These are phyloP conservation scores for Rhododendron kiyosumense DNA, from an alignment of 148 eudicot species.

Conservation along the genomic window DNA sequence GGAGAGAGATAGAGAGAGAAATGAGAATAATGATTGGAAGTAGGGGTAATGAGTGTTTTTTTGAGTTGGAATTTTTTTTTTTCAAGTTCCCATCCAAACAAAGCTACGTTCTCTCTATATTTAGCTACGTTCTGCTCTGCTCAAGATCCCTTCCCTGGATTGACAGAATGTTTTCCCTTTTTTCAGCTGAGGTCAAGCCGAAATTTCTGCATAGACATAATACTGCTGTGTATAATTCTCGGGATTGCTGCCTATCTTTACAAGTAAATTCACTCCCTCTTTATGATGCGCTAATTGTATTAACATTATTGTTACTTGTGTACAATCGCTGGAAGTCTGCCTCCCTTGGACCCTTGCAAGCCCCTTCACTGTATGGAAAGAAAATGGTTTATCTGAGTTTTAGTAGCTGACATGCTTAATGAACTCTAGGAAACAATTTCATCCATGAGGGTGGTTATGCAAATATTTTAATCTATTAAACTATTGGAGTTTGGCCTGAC, in stretches of 20 bases:
- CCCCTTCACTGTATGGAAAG: background rate
- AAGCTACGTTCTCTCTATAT: background rate
- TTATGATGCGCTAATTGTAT: background rate
- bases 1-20: too few species aligned
- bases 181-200: constrained; percentile 94
- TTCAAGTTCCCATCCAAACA: too few species aligned
- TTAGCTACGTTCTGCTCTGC: background rate
- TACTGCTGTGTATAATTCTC: constrained; percentile 82
- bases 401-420: background rate
- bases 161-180: constrained; percentile 7
- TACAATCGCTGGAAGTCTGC: background rate
- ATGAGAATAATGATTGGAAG: too few species aligned
- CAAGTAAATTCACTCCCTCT: constrained; percentile 58
- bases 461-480: background rate
- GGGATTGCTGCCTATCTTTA: constrained; percentile 95
- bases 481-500: background rate
- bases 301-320: background rate
- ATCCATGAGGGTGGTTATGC: background rate
- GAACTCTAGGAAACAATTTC: background rate
- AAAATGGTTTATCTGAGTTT: background rate
- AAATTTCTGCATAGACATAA: constrained; percentile 90
- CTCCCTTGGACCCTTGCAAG: background rate
- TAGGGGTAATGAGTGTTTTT: too few species aligned
- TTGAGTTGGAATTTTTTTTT: too few species aligned
- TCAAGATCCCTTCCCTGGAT: background rate